Evolutionary conservation across 2,329 filamentous ascomycete genomes (phyloP).

Genomic region (Talaromyces sp.): DNA sequence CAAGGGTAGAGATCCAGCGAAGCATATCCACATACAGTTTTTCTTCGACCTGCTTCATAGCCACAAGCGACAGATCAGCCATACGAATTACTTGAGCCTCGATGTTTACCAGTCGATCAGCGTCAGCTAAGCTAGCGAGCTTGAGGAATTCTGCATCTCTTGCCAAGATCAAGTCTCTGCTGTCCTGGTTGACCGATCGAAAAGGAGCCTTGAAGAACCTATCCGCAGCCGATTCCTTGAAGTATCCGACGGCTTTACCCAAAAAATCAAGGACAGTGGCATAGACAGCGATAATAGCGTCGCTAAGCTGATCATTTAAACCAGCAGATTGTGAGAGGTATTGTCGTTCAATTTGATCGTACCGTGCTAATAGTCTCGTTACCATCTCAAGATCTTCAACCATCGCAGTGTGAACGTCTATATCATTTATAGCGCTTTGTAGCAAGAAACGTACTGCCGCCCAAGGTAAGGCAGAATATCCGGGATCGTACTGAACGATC

Average conservation of each 20-base stretch:
- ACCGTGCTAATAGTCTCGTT: not conserved
- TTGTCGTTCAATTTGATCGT: not conserved
- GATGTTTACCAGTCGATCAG: not conserved
- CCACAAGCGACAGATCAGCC: not conserved
- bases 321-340: not conserved
- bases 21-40: not conserved
- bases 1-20: not conserved
- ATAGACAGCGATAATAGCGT: not conserved
- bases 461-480: not conserved
- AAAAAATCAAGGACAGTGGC: not conserved
- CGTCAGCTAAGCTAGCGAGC: not conserved
- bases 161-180: not conserved
- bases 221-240: not conserved
- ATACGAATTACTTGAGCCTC: not conserved
- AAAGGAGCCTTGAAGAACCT: not conserved
- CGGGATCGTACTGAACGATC: not conserved
- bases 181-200: not conserved
- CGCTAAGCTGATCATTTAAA: not conserved
- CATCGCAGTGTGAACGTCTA: not conserved
- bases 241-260: not conserved
- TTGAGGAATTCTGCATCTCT: not conserved
- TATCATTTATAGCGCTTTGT: not conserved
- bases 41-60: not conserved
- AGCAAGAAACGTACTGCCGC: not conserved
- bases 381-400: not conserved